A percentile compares a stretch with the other conserved stretches of the same genome.
phyloP scores from a whole-genome alignment of 2,329 filamentous ascomycete species.

The Trichophyton schoenleinii region DNA sequence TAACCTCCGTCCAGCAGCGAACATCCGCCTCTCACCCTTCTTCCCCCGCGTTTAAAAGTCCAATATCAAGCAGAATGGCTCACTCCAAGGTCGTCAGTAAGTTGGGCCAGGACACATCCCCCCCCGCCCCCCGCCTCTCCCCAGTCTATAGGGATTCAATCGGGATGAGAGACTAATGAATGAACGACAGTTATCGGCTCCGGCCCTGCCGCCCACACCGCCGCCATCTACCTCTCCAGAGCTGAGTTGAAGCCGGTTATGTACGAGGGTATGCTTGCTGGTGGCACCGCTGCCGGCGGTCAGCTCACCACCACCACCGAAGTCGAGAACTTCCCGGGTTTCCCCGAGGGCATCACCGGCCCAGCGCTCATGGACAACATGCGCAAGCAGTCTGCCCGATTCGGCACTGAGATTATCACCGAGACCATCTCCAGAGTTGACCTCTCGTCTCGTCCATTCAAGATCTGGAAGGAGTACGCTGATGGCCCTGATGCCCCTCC shows the following conservation, averaged over 20 bases:
- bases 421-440: slow-evolving; percentile 89
- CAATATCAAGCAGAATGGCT: slow-evolving; percentile 49
- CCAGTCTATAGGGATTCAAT: no score
- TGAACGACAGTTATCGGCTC: slow-evolving; percentile 60
- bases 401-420: slow-evolving; percentile 83
- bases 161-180: background rate
- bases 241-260: slow-evolving; percentile 90
- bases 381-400: slow-evolving; percentile 78
- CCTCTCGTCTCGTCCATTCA: slow-evolving; percentile 72
- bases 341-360: slow-evolving; percentile 79
- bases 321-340: slow-evolving; percentile 95
- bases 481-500: slow-evolving; percentile 57
- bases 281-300: slow-evolving; percentile 88
- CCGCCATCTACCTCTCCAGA: slow-evolving; percentile 87
- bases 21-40: slow-evolving; percentile 30
- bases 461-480: slow-evolving; percentile 81
- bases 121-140: no score
- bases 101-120: slow-evolving; percentile 33
- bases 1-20: slow-evolving; percentile 54
- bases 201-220: slow-evolving; percentile 92
- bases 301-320: slow-evolving; percentile 98
- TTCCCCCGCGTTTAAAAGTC: slow-evolving; percentile 21
- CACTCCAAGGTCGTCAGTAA: slow-evolving; percentile 84
- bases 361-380: slow-evolving; percentile 88
- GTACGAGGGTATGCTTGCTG: slow-evolving; percentile 96